These are phyloP conservation scores for Cicer judaicum DNA, from an alignment of 306 rosid species.

Conservation along the genomic window DNA sequence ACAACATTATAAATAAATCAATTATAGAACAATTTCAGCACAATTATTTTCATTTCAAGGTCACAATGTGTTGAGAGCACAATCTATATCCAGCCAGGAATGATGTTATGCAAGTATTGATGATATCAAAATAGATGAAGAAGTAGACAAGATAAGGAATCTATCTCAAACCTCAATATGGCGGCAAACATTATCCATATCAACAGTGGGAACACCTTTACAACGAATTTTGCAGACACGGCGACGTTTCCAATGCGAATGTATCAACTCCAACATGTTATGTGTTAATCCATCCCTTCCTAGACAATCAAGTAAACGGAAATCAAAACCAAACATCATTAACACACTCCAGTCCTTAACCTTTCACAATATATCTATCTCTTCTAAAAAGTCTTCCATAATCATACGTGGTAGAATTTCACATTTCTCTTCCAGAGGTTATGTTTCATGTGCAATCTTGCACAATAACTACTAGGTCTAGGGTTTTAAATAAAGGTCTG, in stretches of 20 bases:
- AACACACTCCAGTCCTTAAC: slow-evolving; percentile 20
- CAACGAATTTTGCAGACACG: slow-evolving; percentile 86
- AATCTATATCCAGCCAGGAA: slow-evolving; percentile 20
- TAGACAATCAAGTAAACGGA: slow-evolving; percentile 38
- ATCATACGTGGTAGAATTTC: too few species aligned
- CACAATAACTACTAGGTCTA: too few species aligned
- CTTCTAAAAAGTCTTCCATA: background rate
- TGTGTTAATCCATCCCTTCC: slow-evolving; percentile 98
- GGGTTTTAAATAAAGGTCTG: background rate
- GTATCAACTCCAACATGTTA: slow-evolving; percentile 95
- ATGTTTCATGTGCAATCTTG: too few species aligned
- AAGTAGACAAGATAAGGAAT: background rate
- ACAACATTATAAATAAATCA: slow-evolving; percentile 5
- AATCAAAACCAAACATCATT: slow-evolving; percentile 44
- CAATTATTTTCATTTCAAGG: slow-evolving; percentile 6
- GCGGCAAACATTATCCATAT: slow-evolving; percentile 83
- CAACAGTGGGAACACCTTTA: slow-evolving; percentile 95
- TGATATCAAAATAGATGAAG: background rate
- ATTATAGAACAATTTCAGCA: background rate
- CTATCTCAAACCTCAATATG: slow-evolving; percentile 72
- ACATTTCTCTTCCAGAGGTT: too few species aligned
- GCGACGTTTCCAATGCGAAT: slow-evolving; percentile 86
- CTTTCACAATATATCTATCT: background rate
- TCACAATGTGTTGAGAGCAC: background rate
- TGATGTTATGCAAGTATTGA: background rate